phyloP scores from a whole-genome alignment of 495 filamentous ascomycete species.

The Neurospora discreta region DNA sequence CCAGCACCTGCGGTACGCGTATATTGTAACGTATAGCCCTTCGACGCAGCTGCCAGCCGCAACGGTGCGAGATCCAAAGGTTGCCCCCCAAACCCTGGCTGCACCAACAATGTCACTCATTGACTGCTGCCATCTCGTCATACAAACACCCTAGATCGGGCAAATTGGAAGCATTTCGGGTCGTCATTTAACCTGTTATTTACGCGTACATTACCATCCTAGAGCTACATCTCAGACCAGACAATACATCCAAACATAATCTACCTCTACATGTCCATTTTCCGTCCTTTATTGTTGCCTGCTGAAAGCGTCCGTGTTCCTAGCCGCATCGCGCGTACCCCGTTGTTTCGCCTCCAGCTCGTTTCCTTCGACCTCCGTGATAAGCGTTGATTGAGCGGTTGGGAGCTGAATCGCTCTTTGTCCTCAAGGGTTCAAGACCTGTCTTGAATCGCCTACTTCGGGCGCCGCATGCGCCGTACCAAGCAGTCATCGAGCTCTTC shows the following conservation, averaged over 20 bases:
- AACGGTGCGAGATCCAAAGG: neutral
- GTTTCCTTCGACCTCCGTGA: neutral
- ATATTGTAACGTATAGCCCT: neutral
- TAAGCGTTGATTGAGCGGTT: neutral
- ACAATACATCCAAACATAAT: neutral
- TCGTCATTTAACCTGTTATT: neutral
- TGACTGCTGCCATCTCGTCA: neutral
- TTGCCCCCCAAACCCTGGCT: neutral
- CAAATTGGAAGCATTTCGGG: neutral
- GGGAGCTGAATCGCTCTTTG: neutral
- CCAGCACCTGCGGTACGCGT: neutral
- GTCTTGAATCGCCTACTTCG: neutral
- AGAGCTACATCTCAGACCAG: neutral
- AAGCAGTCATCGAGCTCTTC: neutral
- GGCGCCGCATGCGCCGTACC: neutral
- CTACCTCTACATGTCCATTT: neutral
- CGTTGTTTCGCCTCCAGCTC: neutral
- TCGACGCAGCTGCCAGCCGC: neutral
- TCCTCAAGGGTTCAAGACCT: neutral
- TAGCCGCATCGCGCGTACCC: neutral
- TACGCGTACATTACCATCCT: neutral
- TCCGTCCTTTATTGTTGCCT: neutral
- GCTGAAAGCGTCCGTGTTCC: neutral
- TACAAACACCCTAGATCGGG: neutral
- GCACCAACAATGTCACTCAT: neutral